Conservation (phyloP, 176 grass and related monocot species). For the Paspalum vaginatum region DNA sequence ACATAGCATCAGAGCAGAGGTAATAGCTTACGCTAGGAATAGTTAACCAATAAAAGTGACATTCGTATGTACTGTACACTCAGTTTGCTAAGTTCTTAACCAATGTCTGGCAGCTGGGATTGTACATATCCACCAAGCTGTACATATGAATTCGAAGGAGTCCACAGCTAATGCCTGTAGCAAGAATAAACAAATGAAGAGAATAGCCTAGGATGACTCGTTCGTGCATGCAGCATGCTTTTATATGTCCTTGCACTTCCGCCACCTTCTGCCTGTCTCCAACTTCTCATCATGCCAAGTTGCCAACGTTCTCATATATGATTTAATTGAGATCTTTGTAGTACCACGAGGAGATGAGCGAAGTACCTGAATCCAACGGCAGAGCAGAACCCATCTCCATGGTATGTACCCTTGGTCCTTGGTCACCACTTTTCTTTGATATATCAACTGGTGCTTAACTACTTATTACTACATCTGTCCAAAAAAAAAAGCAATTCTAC, state of each 20-base stretch:
- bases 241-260: conserved; percentile 28
- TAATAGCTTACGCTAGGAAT: background rate
- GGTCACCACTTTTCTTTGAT: background rate
- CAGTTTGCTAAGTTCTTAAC: conserved; percentile 16
- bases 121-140: conserved; percentile 26
- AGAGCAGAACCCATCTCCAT: conserved; percentile 34
- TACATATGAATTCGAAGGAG: background rate
- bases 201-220: conserved; percentile 1
- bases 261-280: background rate
- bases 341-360: conserved; percentile 49
- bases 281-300: conserved; percentile 1
- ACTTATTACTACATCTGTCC: background rate
- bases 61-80: conserved; percentile 1
- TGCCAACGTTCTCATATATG: conserved; percentile 13
- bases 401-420: conserved; percentile 37
- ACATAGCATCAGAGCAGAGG: background rate
- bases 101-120: background rate
- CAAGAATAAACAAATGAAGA: conserved; percentile 22
- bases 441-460: background rate
- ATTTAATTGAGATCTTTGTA: conserved; percentile 31
- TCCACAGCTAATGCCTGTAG: conserved; percentile 6
- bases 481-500: too few species aligned
- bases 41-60: conserved; percentile 1
- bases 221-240: conserved; percentile 12
- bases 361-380: conserved; percentile 39